Evolutionary conservation across 257 asterid species (phyloP).

Genomic region (Leptodermis oblonga): DNA sequence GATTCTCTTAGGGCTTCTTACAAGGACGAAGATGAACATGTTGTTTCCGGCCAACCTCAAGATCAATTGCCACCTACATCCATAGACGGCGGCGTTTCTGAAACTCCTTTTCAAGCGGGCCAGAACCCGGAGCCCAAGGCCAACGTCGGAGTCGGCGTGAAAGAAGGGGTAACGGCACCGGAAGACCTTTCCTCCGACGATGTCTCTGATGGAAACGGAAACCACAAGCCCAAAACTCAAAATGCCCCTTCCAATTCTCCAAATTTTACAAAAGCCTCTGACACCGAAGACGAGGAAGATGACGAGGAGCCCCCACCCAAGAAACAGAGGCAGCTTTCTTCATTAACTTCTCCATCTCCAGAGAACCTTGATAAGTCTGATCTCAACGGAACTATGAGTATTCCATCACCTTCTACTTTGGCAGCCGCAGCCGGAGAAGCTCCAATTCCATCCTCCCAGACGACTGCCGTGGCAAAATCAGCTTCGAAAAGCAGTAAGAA

Average conservation of each 20-base stretch:
- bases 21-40: conserved; percentile 30
- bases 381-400: conserved; percentile 22
- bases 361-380: neutral
- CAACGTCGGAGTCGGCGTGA: conserved; percentile 9
- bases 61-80: neutral
- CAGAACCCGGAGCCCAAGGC: conserved; percentile 11
- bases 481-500: conserved; percentile 47
- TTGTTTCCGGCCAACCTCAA: conserved; percentile 21
- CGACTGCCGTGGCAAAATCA: conserved; percentile 10
- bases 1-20: conserved; percentile 54
- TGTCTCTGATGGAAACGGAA: conserved; percentile 27
- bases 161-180: conserved; percentile 29
- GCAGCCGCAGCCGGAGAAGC: conserved; percentile 11
- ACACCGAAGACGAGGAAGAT: conserved; percentile 43
- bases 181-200: conserved; percentile 43
- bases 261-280: conserved; percentile 33
- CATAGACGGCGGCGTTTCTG: conserved; percentile 1
- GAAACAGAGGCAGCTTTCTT: conserved; percentile 58
- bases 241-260: conserved; percentile 12
- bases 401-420: conserved; percentile 33
- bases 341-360: conserved; percentile 9
- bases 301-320: conserved; percentile 52
- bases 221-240: neutral
- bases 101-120: conserved; percentile 17
- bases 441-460: neutral